Conservation (phyloP, 768 basidiomycete species). For the Podaxis mareebaensis region DNA sequence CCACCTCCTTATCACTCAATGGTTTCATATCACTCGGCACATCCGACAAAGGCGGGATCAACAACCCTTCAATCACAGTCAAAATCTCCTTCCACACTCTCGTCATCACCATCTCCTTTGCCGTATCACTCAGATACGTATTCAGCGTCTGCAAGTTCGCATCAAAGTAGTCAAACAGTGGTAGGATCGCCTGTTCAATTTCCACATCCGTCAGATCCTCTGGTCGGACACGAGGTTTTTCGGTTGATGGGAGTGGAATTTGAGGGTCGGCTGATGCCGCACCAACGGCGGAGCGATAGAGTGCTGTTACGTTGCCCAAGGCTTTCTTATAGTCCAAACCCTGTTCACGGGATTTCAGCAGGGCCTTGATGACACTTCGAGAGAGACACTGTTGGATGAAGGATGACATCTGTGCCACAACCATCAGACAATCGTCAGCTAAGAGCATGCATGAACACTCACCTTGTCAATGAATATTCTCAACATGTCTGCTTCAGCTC, state of each 20-base stretch:
- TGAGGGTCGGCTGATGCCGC: slow-evolving; percentile 68
- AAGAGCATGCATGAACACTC: slow-evolving; percentile 19
- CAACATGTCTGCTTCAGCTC: slow-evolving; percentile 94
- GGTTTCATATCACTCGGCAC: slow-evolving; percentile 87
- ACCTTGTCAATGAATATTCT: slow-evolving; percentile 98
- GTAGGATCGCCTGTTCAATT: slow-evolving; percentile 88
- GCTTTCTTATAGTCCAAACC: slow-evolving; percentile 90
- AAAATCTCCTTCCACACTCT: slow-evolving; percentile 97
- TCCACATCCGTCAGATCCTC: slow-evolving; percentile 90
- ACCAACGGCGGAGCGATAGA: slow-evolving; percentile 80
- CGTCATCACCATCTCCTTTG: slow-evolving; percentile 91
- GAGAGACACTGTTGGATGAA: slow-evolving; percentile 89
- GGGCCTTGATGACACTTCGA: slow-evolving; percentile 68
- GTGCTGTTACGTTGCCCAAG: slow-evolving; percentile 75
- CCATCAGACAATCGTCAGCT: neutral
- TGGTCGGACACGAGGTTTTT: slow-evolving; percentile 76
- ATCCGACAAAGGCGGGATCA: slow-evolving; percentile 90
- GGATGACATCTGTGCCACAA: slow-evolving; percentile 76
- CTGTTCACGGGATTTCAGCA: slow-evolving; percentile 61
- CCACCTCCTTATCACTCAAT: slow-evolving; percentile 92
- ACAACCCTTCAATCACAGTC: slow-evolving; percentile 78
- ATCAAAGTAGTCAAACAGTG: slow-evolving; percentile 96
- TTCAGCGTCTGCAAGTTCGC: slow-evolving; percentile 90
- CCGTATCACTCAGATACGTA: slow-evolving; percentile 78
- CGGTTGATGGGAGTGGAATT: slow-evolving; percentile 69